Conservation (phyloP, 164 flowering plant genomes). For the Nymphaea thermarum region DNA sequence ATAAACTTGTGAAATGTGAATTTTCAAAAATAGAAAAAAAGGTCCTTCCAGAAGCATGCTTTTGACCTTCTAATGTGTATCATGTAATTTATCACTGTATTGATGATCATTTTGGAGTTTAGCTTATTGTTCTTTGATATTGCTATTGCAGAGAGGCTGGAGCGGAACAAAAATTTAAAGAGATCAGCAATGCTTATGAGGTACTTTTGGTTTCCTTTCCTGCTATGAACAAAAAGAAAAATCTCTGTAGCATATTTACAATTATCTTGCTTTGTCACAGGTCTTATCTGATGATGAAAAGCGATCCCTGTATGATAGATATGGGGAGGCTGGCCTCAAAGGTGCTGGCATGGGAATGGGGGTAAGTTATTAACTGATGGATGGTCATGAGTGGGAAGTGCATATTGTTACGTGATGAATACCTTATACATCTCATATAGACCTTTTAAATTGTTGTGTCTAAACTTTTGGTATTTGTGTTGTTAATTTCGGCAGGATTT, state of each 20-base stretch:
- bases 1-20: too few species aligned
- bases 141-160: conserved; percentile 54
- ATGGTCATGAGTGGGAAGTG: neutral
- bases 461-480: neutral
- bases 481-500: conserved; percentile 50
- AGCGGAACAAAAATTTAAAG: conserved; percentile 89
- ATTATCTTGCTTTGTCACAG: conserved; percentile 21
- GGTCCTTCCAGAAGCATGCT: too few species aligned
- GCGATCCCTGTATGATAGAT: conserved; percentile 81
- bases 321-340: conserved; percentile 94
- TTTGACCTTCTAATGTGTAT: too few species aligned
- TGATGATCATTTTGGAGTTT: neutral
- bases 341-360: conserved; percentile 84
- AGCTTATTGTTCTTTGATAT: too few species aligned
- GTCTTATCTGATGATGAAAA: conserved; percentile 97
- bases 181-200: conserved; percentile 95
- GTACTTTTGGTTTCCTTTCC: conserved; percentile 16
- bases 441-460: neutral
- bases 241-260: neutral
- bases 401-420: neutral
- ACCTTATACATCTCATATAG: neutral
- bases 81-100: neutral
- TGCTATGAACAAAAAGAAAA: neutral
- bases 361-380: conserved; percentile 32
- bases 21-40: too few species aligned